A percentile compares a stretch with the other conserved stretches of the same genome.
These are phyloP conservation scores for Geranium rotundifolium DNA, from an alignment of 345 rosid species.

Conservation along the genomic window DNA sequence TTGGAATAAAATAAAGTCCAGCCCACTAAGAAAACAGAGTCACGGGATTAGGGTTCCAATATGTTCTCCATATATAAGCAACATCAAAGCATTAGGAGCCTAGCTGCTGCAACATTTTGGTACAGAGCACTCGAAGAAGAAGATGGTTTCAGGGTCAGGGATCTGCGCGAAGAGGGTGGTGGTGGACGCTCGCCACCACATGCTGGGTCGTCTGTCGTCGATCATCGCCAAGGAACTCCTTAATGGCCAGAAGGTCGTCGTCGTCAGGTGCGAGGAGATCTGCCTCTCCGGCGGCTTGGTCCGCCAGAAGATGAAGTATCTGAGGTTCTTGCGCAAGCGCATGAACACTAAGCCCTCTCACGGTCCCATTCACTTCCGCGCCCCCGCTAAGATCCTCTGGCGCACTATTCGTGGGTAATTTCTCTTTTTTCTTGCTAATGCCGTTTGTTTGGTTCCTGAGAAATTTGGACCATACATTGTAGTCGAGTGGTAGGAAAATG, in stretches of 20 bases:
- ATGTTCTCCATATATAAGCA: too few relatives aligned
- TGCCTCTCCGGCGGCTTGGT: constrained; percentile 64
- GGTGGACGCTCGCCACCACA: constrained; percentile 83
- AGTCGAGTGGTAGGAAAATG: background rate
- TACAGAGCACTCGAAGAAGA: background rate
- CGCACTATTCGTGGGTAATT: constrained; percentile 23
- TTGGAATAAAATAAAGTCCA: too few relatives aligned
- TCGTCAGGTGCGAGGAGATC: constrained; percentile 24
- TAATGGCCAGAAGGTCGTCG: constrained; percentile 29
- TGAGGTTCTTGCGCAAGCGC: constrained; percentile 79
- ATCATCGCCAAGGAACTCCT: constrained; percentile 23
- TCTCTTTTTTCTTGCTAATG: background rate
- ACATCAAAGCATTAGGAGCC: too few relatives aligned
- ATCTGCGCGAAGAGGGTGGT: constrained; percentile 58
- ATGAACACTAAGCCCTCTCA: constrained; percentile 29
- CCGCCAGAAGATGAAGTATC: constrained; percentile 85
- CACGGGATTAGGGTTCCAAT: too few relatives aligned
- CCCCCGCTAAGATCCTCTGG: constrained; percentile 29
- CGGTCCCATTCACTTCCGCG: constrained; percentile 29
- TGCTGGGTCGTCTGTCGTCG: constrained; percentile 67
- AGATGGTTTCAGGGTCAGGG: constrained; percentile 82
- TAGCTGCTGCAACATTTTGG: too few relatives aligned
- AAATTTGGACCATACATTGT: too few relatives aligned
- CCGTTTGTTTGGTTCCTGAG: background rate
- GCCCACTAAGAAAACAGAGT: too few relatives aligned